Evolutionary conservation across 345 rosid species (phyloP).

Genomic region (Populus simonii): DNA sequence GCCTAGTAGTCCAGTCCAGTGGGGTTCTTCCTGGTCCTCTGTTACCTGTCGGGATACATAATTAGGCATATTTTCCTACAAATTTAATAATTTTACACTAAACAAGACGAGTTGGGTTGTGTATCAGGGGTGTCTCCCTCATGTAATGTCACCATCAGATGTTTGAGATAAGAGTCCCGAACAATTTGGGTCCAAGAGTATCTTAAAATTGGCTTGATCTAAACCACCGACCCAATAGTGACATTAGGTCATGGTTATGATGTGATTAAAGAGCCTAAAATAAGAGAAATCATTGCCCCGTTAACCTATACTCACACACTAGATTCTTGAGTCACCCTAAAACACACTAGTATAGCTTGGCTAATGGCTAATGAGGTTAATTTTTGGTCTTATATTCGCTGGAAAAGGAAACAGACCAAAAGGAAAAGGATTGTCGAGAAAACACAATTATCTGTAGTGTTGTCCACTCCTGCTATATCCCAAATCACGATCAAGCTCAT

Average conservation of each 20-base stretch:
- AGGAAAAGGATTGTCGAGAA: slow-evolving; percentile 7
- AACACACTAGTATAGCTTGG: too few species aligned
- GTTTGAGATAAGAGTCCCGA: neutral
- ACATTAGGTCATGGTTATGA: too few species aligned
- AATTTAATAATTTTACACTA: too few species aligned
- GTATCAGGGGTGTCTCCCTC: too few species aligned
- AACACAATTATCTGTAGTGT: slow-evolving; percentile 9
- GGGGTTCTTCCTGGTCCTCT: slow-evolving; percentile 91
- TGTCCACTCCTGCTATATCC: neutral
- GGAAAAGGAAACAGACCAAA: slow-evolving; percentile 12
- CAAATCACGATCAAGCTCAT: slow-evolving; percentile 6
- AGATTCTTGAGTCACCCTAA: too few species aligned
- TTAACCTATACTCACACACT: too few species aligned
- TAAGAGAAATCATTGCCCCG: too few species aligned
- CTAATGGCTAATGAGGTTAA: neutral
- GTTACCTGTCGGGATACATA: slow-evolving; percentile 48
- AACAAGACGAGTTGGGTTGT: too few species aligned
- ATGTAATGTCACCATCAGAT: neutral
- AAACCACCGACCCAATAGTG: too few species aligned
- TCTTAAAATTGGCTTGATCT: neutral
- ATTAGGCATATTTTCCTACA: neutral
- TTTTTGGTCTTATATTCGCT: slow-evolving; percentile 28
- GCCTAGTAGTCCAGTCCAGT: slow-evolving; percentile 81
- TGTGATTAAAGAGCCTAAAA: too few species aligned
- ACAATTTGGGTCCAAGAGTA: neutral